Percentiles rank a stretch among this genome's conserved stretches.
Evolutionary conservation across 192 early-diverging fungal species (phyloP).

Genomic region (Dispira parvispora): DNA sequence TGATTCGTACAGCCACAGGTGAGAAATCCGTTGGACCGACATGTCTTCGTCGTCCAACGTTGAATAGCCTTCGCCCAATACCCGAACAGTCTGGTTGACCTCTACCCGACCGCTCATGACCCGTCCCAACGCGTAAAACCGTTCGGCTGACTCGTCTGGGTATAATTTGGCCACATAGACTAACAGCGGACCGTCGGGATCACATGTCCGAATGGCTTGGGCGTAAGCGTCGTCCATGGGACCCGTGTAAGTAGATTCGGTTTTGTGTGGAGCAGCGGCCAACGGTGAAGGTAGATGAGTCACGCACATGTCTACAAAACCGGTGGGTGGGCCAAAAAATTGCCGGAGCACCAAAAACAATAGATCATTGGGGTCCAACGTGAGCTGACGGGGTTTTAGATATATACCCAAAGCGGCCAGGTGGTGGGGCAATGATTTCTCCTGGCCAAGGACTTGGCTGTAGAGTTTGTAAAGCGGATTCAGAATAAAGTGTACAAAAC

Average conservation of each 20-base stretch:
- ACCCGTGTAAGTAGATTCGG: slow-evolving; percentile 43
- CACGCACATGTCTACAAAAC: slow-evolving; percentile 83
- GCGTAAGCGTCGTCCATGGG: slow-evolving; percentile 34
- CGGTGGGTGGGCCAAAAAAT: slow-evolving; percentile 79
- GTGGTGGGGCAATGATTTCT: slow-evolving; percentile 43
- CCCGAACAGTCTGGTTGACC: slow-evolving; percentile 62
- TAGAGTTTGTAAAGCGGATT: slow-evolving; percentile 92
- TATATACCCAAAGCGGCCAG: slow-evolving; percentile 66
- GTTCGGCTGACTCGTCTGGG: slow-evolving; percentile 66
- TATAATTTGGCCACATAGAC: slow-evolving; percentile 85
- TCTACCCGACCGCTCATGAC: slow-evolving; percentile 81
- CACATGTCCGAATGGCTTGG: slow-evolving; percentile 56
- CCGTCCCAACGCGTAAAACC: slow-evolving; percentile 83
- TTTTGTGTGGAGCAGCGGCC: slow-evolving; percentile 47
- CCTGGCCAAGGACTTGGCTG: slow-evolving; percentile 39
- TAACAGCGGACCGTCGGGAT: slow-evolving; percentile 83
- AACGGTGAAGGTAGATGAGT: slow-evolving; percentile 62
- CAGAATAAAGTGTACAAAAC: slow-evolving; percentile 93
- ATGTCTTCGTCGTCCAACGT: slow-evolving; percentile 94
- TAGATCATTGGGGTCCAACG: slow-evolving; percentile 72
- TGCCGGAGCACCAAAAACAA: slow-evolving; percentile 62
- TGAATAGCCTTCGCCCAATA: slow-evolving; percentile 83
- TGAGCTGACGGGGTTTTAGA: slow-evolving; percentile 59
- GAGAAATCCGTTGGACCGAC: slow-evolving; percentile 44
- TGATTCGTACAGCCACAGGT: slow-evolving; percentile 65